Evolutionary conservation across 2,329 filamentous ascomycete species (phyloP).

Genomic region (Clonostachys sp.): DNA sequence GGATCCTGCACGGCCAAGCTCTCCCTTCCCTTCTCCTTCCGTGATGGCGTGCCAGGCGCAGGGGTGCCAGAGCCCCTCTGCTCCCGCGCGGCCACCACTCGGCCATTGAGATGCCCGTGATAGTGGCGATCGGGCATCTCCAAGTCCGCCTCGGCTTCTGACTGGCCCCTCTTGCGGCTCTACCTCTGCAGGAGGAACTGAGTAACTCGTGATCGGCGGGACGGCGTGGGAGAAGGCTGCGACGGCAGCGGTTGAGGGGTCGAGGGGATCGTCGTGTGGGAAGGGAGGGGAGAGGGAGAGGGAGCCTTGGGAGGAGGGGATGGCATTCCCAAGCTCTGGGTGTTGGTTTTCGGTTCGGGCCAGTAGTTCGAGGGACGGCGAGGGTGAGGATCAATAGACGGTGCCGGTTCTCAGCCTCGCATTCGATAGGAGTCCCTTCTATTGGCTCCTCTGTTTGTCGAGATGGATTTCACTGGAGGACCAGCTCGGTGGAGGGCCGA

Average conservation of each 20-base stretch:
- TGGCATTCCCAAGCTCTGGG: conserved; percentile 1
- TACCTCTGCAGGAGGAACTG: conserved; percentile 5
- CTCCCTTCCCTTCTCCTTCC: conserved; percentile 58
- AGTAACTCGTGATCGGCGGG: neutral
- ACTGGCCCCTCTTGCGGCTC: conserved; percentile 4
- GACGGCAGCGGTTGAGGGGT: conserved; percentile 3
- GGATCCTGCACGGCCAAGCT: conserved; percentile 66
- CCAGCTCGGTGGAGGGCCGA: conserved; percentile 1
- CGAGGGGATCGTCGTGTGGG: neutral
- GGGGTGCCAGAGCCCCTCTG: conserved; percentile 30
- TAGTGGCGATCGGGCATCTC: conserved; percentile 26
- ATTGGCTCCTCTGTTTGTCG: no score
- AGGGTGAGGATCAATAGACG: no score
- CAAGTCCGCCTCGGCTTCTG: neutral
- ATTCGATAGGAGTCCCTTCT: no score
- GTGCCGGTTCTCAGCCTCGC: no score
- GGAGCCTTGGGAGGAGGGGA: neutral
- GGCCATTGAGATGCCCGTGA: conserved; percentile 14
- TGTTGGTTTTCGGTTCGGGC: no score
- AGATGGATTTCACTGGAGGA: no score
- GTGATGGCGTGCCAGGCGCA: conserved; percentile 52
- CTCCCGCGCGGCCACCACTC: conserved; percentile 34
- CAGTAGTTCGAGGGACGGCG: no score
- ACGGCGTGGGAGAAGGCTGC: conserved; percentile 10
- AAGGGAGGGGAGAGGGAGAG: neutral